Conservation (phyloP, 2,329 filamentous ascomycete genomes). For the Trichophaea hybrida region DNA sequence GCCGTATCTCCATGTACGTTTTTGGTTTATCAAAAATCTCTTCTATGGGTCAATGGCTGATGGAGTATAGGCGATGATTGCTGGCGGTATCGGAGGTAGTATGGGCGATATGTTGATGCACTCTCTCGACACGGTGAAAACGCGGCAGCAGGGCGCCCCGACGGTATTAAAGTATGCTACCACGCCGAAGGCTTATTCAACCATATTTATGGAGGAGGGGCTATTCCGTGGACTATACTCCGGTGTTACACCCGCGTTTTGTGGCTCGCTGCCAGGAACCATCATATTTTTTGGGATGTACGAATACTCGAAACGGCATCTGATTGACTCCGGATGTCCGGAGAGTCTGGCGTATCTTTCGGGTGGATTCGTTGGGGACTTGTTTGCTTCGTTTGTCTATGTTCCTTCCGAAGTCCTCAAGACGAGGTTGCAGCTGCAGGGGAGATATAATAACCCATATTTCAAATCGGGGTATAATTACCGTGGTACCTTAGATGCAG, state of each 20-base stretch:
- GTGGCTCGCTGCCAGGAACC: slow-evolving; percentile 86
- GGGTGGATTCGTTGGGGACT: slow-evolving; percentile 81
- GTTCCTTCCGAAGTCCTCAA: slow-evolving; percentile 93
- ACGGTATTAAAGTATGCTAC: slow-evolving; percentile 86
- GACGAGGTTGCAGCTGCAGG: slow-evolving; percentile 89
- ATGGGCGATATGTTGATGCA: slow-evolving; percentile 98
- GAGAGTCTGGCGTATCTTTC: slow-evolving; percentile 73
- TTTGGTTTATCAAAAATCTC: background rate
- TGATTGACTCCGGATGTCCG: slow-evolving; percentile 73
- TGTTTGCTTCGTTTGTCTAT: slow-evolving; percentile 83
- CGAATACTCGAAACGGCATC: slow-evolving; percentile 79
- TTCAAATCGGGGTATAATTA: slow-evolving; percentile 97
- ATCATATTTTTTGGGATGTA: slow-evolving; percentile 93
- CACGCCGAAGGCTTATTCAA: slow-evolving; percentile 78
- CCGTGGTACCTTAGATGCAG: slow-evolving; percentile 67
- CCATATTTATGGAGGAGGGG: slow-evolving; percentile 85
- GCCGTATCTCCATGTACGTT: slow-evolving; percentile 49
- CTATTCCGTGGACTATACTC: slow-evolving; percentile 75
- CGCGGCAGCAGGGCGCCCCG: slow-evolving; percentile 89
- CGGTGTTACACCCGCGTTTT: slow-evolving; percentile 78
- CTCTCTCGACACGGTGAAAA: slow-evolving; percentile 96
- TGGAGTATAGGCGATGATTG: slow-evolving; percentile 67
- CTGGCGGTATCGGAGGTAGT: slow-evolving; percentile 80
- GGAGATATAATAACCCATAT: slow-evolving; percentile 84
- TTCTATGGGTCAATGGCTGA: background rate